A percentile compares a stretch with the other conserved stretches of the same genome.
These are phyloP conservation scores for Hanseniaspora thailandica DNA, from an alignment of 805 yeast species.

Conservation along the genomic window DNA sequence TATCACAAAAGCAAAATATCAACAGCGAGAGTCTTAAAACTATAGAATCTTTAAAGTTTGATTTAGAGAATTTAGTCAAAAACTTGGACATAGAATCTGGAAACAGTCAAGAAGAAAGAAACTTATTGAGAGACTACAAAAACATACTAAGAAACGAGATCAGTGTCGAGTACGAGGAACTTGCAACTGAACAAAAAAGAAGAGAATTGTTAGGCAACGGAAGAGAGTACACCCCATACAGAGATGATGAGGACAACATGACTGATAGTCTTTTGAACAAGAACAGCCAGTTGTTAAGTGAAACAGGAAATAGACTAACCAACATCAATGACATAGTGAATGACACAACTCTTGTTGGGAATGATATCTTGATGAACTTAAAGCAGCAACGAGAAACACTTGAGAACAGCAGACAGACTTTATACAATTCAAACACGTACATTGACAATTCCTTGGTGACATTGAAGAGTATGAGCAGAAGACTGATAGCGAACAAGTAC, in stretches of 20 bases:
- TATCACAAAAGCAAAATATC: slow-evolving; percentile 20
- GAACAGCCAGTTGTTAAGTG: slow-evolving; percentile 68
- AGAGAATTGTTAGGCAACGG: slow-evolving; percentile 55
- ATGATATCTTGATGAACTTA: slow-evolving; percentile 75
- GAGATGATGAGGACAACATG: slow-evolving; percentile 36
- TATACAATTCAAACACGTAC: slow-evolving; percentile 81
- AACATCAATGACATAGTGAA: slow-evolving; percentile 84
- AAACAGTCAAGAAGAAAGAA: slow-evolving; percentile 42
- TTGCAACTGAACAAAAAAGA: slow-evolving; percentile 62
- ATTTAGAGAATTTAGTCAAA: slow-evolving; percentile 52
- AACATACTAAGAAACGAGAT: slow-evolving; percentile 45
- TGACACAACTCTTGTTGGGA: slow-evolving; percentile 86
- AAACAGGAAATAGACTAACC: slow-evolving; percentile 68
- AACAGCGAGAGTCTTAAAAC: slow-evolving; percentile 23
- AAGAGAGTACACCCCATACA: slow-evolving; percentile 22
- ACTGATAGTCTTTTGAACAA: slow-evolving; percentile 60
- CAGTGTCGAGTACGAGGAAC: slow-evolving; percentile 43
- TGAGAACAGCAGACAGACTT: slow-evolving; percentile 69
- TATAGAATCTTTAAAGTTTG: slow-evolving; percentile 27
- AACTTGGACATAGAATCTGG: slow-evolving; percentile 84
- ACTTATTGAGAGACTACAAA: slow-evolving; percentile 59
- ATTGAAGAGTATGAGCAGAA: slow-evolving; percentile 77
- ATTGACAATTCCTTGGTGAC: slow-evolving; percentile 85
- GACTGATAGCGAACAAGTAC: slow-evolving; percentile 82
- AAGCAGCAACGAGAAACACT: slow-evolving; percentile 91